Conservation (phyloP, 805 yeast species). For the Barnettozyma wickerhamii region DNA sequence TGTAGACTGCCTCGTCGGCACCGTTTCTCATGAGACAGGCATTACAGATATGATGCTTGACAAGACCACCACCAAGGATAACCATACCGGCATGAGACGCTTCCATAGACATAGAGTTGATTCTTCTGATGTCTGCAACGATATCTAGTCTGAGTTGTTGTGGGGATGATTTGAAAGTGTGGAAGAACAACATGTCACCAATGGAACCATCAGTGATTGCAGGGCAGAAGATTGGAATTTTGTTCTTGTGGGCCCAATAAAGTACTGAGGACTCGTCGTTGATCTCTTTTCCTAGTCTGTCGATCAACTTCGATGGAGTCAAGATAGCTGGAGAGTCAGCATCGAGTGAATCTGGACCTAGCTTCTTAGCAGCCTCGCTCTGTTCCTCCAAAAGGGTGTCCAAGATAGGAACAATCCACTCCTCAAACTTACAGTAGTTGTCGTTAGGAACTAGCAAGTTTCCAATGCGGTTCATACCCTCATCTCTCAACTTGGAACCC, state of each 20-base stretch:
- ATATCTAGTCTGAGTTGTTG: constrained; percentile 85
- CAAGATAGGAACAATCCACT: constrained; percentile 95
- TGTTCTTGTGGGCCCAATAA: constrained; percentile 97
- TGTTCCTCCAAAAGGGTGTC: constrained; percentile 88
- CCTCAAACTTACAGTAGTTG: constrained; percentile 95
- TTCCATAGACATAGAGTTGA: constrained; percentile 92
- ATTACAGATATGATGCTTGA: constrained; percentile 96
- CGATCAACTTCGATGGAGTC: constrained; percentile 93
- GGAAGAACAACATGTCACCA: constrained; percentile 99
- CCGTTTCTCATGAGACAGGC: constrained; percentile 99
- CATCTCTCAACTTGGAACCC: constrained; percentile 80
- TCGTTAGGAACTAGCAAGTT: constrained; percentile 96
- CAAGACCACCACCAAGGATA: constrained; percentile 91
- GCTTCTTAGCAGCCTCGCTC: constrained; percentile 53
- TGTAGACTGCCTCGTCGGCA: constrained; percentile 95
- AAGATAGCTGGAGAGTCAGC: constrained; percentile 63
- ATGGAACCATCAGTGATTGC: constrained; percentile 97
- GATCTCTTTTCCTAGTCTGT: constrained; percentile 92
- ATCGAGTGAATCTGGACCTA: constrained; percentile 53
- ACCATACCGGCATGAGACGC: constrained; percentile 95
- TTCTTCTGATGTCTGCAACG: constrained; percentile 87
- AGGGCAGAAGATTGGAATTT: constrained; percentile 96
- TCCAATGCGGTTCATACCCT: constrained; percentile 98
- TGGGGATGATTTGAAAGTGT: constrained; percentile 93
- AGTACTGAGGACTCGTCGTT: constrained; percentile 89